Evolutionary conservation across 1,284 basidiomycete species (phyloP).

Genomic region (Leccinum griseonigrum): DNA sequence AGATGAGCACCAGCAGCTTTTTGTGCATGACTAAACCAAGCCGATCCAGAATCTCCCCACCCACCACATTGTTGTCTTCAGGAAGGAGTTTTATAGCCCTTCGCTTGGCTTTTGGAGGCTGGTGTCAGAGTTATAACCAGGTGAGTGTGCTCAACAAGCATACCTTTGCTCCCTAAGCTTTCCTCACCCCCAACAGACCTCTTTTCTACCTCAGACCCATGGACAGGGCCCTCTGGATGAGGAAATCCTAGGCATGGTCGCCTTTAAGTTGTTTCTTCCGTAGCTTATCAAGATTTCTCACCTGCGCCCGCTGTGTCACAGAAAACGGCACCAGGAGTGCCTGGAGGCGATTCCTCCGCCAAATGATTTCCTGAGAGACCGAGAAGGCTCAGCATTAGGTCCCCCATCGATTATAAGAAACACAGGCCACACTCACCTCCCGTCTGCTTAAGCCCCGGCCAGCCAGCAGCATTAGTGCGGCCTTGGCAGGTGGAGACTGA

Average conservation of each 20-base stretch:
- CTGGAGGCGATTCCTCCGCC: not conserved
- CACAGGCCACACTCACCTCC: too few relatives aligned
- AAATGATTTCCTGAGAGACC: too few relatives aligned
- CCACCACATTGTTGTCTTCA: not conserved
- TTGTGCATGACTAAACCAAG: slow-evolving; percentile 3
- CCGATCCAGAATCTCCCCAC: not conserved
- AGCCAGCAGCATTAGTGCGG: too few relatives aligned
- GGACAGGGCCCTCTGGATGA: not conserved
- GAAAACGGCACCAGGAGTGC: not conserved
- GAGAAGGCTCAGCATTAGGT: too few relatives aligned
- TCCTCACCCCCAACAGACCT: not conserved
- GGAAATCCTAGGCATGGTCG: not conserved
- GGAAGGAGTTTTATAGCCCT: slow-evolving; percentile 4
- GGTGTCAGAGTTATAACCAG: not conserved
- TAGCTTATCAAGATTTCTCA: not conserved
- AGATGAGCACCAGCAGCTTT: slow-evolving; percentile 8
- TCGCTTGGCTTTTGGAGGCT: slow-evolving; percentile 1
- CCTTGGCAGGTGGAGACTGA: too few relatives aligned
- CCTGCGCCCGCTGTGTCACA: too few relatives aligned
- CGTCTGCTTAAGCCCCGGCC: too few relatives aligned
- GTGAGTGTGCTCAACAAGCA: not conserved
- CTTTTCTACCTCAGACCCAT: not conserved
- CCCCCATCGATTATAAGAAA: too few relatives aligned
- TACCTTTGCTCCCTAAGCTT: not conserved
- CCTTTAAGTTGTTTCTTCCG: not conserved